phyloP scores from a whole-genome alignment of 495 filamentous ascomycete genomes.

The Penicillium atrosanguineum region DNA sequence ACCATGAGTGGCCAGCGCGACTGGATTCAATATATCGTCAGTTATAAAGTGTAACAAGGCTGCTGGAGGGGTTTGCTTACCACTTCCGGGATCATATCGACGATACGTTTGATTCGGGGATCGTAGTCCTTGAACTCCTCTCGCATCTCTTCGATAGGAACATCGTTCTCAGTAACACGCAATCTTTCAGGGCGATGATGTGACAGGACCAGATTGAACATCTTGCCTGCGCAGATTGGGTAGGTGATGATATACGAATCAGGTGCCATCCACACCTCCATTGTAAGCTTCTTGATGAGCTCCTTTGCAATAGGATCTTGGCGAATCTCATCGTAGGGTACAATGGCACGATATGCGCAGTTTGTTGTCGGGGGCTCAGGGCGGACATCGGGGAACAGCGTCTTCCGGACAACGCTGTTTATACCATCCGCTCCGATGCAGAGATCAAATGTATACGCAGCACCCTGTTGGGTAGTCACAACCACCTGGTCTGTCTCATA shows the following conservation, averaged over 20 bases:
- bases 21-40: neutral
- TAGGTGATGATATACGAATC: slow-evolving; percentile 43
- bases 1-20: slow-evolving; percentile 34
- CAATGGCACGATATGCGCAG: slow-evolving; percentile 39
- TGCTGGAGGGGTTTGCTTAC: slow-evolving; percentile 7
- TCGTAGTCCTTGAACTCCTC: slow-evolving; percentile 25
- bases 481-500: slow-evolving; percentile 21
- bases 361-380: slow-evolving; percentile 39
- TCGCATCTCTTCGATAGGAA: slow-evolving; percentile 33
- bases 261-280: slow-evolving; percentile 44
- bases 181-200: slow-evolving; percentile 28
- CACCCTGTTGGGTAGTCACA: slow-evolving; percentile 32
- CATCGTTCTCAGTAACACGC: slow-evolving; percentile 18
- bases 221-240: slow-evolving; percentile 40
- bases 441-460: slow-evolving; percentile 34
- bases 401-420: slow-evolving; percentile 33
- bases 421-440: slow-evolving; percentile 43
- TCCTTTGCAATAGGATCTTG: slow-evolving; percentile 35
- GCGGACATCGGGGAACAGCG: slow-evolving; percentile 33
- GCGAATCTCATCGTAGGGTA: slow-evolving; percentile 36
- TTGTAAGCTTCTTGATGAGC: slow-evolving; percentile 35
- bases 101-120: slow-evolving; percentile 20
- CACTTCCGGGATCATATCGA: slow-evolving; percentile 20
- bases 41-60: neutral
- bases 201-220: slow-evolving; percentile 48